Percentiles rank a stretch among this genome's conserved stretches.
Evolutionary conservation across 2,329 filamentous ascomycete species (phyloP).

Genomic region (Cercospora zeina): DNA sequence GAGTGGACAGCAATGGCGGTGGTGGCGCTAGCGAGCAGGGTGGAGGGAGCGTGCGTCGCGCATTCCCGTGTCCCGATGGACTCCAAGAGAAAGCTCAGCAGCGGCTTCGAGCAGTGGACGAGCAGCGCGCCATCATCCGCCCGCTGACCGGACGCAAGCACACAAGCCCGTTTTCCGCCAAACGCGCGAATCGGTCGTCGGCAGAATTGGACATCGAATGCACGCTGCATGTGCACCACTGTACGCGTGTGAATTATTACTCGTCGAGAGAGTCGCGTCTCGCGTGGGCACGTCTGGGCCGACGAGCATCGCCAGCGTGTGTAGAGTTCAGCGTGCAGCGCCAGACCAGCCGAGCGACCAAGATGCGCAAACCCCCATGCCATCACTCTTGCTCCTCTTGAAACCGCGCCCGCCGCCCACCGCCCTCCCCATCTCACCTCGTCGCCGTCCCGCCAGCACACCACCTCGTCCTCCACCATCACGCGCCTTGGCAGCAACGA

Average conservation of each 20-base stretch:
- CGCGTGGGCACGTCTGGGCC: neutral
- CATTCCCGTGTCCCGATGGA: neutral
- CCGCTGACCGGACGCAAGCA: neutral
- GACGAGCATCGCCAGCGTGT: neutral
- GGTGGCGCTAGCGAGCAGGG: neutral
- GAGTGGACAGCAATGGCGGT: neutral
- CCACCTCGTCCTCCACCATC: constrained; percentile 14
- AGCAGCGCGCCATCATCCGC: neutral
- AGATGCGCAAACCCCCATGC: neutral
- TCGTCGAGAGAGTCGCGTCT: neutral
- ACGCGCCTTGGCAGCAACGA: constrained; percentile 13
- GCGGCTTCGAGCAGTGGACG: neutral
- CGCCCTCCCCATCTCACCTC: neutral
- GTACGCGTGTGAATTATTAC: neutral
- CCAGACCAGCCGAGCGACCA: constrained; percentile 7
- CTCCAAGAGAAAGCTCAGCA: neutral
- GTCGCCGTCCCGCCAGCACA: constrained; percentile 4
- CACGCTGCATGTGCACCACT: neutral
- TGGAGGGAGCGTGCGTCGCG: constrained; percentile 1
- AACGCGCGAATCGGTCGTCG: constrained; percentile 1
- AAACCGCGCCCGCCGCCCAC: neutral
- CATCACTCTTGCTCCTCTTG: neutral
- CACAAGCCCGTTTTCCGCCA: constrained; percentile 6
- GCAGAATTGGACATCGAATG: neutral
- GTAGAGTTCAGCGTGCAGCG: constrained; percentile 8